Conservation (phyloP, 164 flowering plant species). For the Brasenia schreberi region DNA sequence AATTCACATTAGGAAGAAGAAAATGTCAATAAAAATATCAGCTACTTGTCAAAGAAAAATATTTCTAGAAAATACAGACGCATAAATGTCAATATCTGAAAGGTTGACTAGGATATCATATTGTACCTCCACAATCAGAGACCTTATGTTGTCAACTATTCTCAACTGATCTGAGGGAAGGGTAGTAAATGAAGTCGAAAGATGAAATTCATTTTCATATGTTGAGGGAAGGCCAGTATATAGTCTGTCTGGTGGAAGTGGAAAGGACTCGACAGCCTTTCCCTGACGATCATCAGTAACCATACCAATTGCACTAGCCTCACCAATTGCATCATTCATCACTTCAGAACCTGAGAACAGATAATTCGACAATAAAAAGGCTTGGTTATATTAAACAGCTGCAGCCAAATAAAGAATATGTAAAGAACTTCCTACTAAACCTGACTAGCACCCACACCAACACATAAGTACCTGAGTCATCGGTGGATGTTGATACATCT, state of each 20-base stretch:
- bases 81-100: neutral
- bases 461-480: conserved; percentile 41
- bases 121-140: conserved; percentile 74
- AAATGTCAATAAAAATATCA: neutral
- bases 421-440: neutral
- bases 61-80: neutral
- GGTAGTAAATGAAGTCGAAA: conserved; percentile 12
- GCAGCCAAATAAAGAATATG: too few relatives aligned
- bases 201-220: neutral
- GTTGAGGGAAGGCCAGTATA: conserved; percentile 12
- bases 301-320: conserved; percentile 11
- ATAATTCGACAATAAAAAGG: too few relatives aligned
- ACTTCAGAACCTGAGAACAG: neutral
- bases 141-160: conserved; percentile 58
- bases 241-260: neutral
- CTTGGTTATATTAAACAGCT: too few relatives aligned
- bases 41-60: too few relatives aligned
- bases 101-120: neutral
- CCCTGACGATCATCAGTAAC: conserved; percentile 6
- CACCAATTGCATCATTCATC: conserved; percentile 1
- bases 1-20: neutral
- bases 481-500: conserved; percentile 66
- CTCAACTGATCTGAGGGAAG: conserved; percentile 75
- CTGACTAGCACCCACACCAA: too few relatives aligned
- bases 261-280: conserved; percentile 2